Percentiles rank a stretch among this genome's conserved stretches.
These are phyloP conservation scores for Yamadazyma phyllophila DNA, from an alignment of 805 yeast genomes.

Conservation along the genomic window DNA sequence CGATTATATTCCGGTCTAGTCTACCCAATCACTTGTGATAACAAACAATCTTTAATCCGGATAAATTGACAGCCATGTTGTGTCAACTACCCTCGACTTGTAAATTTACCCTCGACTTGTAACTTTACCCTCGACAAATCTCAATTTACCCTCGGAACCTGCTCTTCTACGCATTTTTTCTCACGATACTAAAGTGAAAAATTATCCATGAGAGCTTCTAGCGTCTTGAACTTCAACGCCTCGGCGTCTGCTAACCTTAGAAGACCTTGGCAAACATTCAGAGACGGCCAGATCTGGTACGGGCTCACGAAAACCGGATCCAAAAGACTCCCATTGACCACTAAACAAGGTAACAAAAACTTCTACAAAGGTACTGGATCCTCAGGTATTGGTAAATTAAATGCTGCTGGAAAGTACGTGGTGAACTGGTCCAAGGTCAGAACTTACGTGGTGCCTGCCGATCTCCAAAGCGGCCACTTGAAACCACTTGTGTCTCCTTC, in stretches of 20 bases:
- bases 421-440: constrained; percentile 85
- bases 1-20: too few species aligned
- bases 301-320: constrained; percentile 78
- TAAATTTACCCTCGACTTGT: too few species aligned
- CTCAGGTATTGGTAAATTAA: constrained; percentile 83
- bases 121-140: too few species aligned
- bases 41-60: too few species aligned
- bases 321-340: constrained; percentile 77
- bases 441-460: constrained; percentile 80
- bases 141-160: too few species aligned
- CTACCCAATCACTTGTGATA: too few species aligned
- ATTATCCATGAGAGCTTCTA: constrained; percentile 48
- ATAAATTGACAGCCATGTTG: too few species aligned
- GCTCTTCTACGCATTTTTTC: background rate
- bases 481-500: constrained; percentile 78
- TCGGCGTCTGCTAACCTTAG: constrained; percentile 50
- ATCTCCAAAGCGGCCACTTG: constrained; percentile 37
- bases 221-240: constrained; percentile 45
- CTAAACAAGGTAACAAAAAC: constrained; percentile 92
- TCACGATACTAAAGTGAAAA: constrained; percentile 1
- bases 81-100: too few species aligned
- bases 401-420: constrained; percentile 69
- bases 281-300: constrained; percentile 81
- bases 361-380: constrained; percentile 96
- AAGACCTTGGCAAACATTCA: constrained; percentile 86